Percentiles rank a stretch among this genome's conserved stretches.
These are phyloP conservation scores for Heritiera littoralis DNA, from an alignment of 345 rosid genomes.

Conservation along the genomic window DNA sequence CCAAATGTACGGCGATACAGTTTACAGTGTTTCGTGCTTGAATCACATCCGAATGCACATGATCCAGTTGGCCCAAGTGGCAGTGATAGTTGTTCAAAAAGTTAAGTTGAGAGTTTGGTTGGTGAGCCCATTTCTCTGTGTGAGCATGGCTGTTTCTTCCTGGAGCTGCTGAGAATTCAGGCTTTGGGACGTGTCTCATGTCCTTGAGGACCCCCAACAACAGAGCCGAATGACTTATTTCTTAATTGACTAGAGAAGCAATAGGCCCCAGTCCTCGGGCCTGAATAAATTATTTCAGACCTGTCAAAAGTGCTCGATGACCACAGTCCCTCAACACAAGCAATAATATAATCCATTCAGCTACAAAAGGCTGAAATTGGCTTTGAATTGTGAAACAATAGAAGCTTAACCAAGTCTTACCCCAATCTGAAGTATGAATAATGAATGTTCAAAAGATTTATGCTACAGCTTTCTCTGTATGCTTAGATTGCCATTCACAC, in stretches of 20 bases:
- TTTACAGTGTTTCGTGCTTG: not conserved
- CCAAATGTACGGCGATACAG: too few relatives aligned
- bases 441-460: not conserved
- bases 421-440: not conserved
- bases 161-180: too few relatives aligned
- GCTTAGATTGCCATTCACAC: not conserved
- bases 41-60: not conserved
- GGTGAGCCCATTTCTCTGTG: not conserved
- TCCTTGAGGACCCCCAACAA: too few relatives aligned
- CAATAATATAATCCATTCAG: not conserved
- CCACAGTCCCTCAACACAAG: not conserved
- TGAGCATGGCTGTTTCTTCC: too few relatives aligned
- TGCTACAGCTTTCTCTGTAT: not conserved
- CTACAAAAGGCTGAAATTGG: too few relatives aligned
- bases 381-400: not conserved
- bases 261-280: not conserved
- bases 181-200: too few relatives aligned
- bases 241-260: not conserved
- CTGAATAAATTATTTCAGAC: not conserved
- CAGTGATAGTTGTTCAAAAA: too few relatives aligned
- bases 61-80: not conserved
- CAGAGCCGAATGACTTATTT: not conserved
- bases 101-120: not conserved
- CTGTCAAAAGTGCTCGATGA: not conserved
- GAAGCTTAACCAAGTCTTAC: not conserved